Conservation (phyloP, 495 filamentous ascomycete species). For the Lichenothelia convexa region DNA sequence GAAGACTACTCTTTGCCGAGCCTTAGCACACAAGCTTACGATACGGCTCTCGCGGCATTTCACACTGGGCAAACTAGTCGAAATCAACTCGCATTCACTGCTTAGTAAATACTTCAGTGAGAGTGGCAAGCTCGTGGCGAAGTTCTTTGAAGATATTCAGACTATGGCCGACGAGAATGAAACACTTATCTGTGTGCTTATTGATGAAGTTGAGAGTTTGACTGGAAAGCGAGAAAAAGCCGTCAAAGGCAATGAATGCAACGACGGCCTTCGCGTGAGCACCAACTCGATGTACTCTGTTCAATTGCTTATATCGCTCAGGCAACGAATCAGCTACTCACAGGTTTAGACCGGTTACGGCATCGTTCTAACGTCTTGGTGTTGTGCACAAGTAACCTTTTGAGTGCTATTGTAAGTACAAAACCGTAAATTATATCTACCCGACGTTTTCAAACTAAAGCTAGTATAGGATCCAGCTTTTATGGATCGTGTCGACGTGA, state of each 20-base stretch:
- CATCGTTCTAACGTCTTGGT: constrained; percentile 27
- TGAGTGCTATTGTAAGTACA: constrained; percentile 20
- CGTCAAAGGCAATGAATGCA: constrained; percentile 27
- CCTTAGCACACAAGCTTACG: constrained; percentile 36
- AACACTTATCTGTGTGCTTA: constrained; percentile 30
- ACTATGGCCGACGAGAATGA: constrained; percentile 26
- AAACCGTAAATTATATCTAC: too few relatives aligned
- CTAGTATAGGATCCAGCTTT: constrained; percentile 27
- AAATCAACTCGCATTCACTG: constrained; percentile 32
- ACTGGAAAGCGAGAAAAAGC: constrained; percentile 27
- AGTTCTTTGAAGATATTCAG: constrained; percentile 30
- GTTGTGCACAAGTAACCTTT: constrained; percentile 34
- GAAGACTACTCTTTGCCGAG: constrained; percentile 29
- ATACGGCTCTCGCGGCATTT: constrained; percentile 32
- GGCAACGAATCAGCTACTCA: constrained; percentile 28
- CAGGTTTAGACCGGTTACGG: constrained; percentile 17
- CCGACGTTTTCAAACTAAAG: not conserved
- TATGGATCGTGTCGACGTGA: constrained; percentile 36
- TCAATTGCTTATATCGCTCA: constrained; percentile 8
- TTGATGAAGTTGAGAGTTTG: constrained; percentile 39
- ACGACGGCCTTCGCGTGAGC: constrained; percentile 24
- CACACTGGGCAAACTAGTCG: constrained; percentile 26
- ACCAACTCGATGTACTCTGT: not conserved
- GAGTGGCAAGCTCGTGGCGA: constrained; percentile 33
- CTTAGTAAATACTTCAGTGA: constrained; percentile 37